Percentiles rank a stretch among this genome's conserved stretches.
Conservation (phyloP, 345 rosid species). For the Citrus mangshanensis region DNA sequence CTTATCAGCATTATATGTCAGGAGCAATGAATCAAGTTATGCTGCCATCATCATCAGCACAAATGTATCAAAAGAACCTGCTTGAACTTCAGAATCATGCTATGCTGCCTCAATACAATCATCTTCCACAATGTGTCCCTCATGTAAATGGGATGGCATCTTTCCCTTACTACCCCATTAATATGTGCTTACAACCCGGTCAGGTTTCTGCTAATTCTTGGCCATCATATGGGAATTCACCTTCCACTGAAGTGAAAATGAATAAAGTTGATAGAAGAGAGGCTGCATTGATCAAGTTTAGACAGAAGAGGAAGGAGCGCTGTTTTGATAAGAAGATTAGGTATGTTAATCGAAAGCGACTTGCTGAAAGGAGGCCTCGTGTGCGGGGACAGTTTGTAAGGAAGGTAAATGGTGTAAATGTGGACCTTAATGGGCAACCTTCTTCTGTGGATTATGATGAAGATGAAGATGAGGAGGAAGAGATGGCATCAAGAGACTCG, state of each 20-base stretch:
- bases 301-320: conserved; percentile 90
- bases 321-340: conserved; percentile 97
- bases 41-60: conserved; percentile 56
- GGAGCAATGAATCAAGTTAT: conserved; percentile 75
- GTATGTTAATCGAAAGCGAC: conserved; percentile 83
- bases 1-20: conserved; percentile 68
- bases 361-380: conserved; percentile 98
- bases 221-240: conserved; percentile 58
- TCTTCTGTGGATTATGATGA: conserved; percentile 64
- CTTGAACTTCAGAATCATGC: conserved; percentile 52
- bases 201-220: conserved; percentile 59
- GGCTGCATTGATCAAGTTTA: conserved; percentile 85
- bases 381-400: conserved; percentile 97
- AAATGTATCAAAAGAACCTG: conserved; percentile 47
- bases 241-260: conserved; percentile 51
- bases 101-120: conserved; percentile 67
- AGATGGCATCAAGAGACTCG: conserved; percentile 57
- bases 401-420: conserved; percentile 73
- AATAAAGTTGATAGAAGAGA: conserved; percentile 79
- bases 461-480: conserved; percentile 75
- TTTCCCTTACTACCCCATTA: conserved; percentile 66
- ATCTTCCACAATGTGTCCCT: conserved; percentile 54
- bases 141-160: conserved; percentile 63
- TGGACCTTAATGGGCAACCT: conserved; percentile 87
- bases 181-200: conserved; percentile 60